Percentiles rank a stretch among this genome's conserved stretches.
phyloP scores from a whole-genome alignment of 352 stramenopile genomes.

The Pythium monospermum region DNA sequence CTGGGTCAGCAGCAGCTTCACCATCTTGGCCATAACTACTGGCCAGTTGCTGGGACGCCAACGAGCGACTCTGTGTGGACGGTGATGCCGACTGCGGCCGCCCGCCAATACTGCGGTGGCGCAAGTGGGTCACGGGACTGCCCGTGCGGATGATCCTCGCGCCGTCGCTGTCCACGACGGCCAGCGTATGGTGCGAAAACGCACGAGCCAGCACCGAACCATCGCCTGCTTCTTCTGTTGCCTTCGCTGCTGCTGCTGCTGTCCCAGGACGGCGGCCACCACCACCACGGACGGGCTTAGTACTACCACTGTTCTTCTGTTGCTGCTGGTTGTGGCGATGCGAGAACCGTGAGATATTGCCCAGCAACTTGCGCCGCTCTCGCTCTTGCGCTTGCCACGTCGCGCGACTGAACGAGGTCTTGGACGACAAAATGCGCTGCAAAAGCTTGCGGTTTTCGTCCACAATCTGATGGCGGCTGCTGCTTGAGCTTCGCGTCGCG shows the following conservation, averaged over 20 bases:
- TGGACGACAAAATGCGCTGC: conserved; percentile 37
- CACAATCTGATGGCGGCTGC: conserved; percentile 34
- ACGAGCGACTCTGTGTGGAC: too few relatives aligned
- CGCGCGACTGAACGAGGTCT: conserved; percentile 38
- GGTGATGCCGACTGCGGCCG: conserved; percentile 11
- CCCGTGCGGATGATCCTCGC: conserved; percentile 8
- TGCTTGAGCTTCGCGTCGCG: conserved; percentile 21
- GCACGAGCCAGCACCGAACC: too few relatives aligned
- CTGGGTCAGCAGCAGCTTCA: too few relatives aligned
- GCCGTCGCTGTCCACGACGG: not conserved
- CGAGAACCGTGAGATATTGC: conserved; percentile 36
- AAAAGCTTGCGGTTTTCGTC: conserved; percentile 51
- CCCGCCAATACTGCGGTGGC: not conserved
- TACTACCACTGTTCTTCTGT: too few relatives aligned
- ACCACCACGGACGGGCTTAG: too few relatives aligned
- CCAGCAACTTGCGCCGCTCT: conserved; percentile 33
- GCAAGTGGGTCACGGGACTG: conserved; percentile 15
- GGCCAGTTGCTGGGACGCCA: too few relatives aligned
- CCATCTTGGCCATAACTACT: too few relatives aligned
- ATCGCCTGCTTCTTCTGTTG: too few relatives aligned
- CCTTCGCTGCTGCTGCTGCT: too few relatives aligned
- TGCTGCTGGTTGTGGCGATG: conserved; percentile 8
- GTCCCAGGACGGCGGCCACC: too few relatives aligned
- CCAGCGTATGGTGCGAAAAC: not conserved
- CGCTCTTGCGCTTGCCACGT: conserved; percentile 33